Percentiles rank a stretch among this genome's conserved stretches.
Evolutionary conservation across 2,329 filamentous ascomycete genomes (phyloP).

Genomic region (Fusarium sterilihyphosum): DNA sequence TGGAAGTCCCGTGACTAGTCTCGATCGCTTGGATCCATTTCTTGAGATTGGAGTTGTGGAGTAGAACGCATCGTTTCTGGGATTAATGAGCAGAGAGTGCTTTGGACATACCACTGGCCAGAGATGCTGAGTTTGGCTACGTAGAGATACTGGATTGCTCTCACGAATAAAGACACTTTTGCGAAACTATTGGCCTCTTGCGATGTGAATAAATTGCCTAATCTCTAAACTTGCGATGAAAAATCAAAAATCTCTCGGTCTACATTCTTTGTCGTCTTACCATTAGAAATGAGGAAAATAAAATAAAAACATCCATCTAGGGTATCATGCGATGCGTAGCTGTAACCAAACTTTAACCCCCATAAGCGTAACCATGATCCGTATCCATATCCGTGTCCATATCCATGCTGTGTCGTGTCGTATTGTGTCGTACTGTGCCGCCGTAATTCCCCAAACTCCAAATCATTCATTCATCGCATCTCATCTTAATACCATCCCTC

Average conservation of each 20-base stretch:
- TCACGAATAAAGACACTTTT: neutral
- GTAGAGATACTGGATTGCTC: neutral
- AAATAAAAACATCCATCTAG: constrained; percentile 2
- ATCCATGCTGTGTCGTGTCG: neutral
- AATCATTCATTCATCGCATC: neutral
- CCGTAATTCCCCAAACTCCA: constrained; percentile 14
- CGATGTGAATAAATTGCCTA: neutral
- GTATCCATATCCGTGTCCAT: neutral
- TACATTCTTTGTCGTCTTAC: neutral
- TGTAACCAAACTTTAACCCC: constrained; percentile 8
- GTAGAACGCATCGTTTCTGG: neutral
- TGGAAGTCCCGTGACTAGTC: neutral
- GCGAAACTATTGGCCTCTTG: too few species aligned
- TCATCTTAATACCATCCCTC: constrained; percentile 9
- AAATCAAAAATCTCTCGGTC: neutral
- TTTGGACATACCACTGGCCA: neutral
- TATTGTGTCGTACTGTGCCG: neutral
- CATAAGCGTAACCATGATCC: neutral
- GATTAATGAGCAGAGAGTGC: neutral
- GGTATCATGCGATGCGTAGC: constrained; percentile 23
- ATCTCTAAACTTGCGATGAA: neutral
- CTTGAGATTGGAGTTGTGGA: neutral
- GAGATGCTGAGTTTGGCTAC: neutral
- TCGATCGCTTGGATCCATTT: neutral
- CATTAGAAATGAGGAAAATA: constrained; percentile 9